Evolutionary conservation across 768 basidiomycete species (phyloP), one percentile per base, ranked within the genome.

Genomic region (Galerina sulciceps): DNA sequence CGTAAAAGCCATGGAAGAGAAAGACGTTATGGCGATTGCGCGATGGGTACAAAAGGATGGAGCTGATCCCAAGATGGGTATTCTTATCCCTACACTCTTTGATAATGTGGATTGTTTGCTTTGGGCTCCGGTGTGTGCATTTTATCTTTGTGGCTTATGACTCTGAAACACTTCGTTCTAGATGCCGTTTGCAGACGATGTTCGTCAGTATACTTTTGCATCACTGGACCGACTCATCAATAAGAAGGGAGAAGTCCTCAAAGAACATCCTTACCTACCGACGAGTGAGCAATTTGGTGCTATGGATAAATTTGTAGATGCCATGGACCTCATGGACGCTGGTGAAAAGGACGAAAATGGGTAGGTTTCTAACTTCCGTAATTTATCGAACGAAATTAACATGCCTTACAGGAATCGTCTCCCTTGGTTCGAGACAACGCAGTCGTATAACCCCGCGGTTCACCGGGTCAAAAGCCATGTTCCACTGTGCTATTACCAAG

Each of bases 121-220:
- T 46, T 97, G 90, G 92, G 85, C 85, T 18, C 89, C 89, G 77
- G 95, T 93, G 66, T 44, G 78, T 68, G 31, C 44, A 18, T 6
- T 34, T 35, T 6, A 13, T 43, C 15, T 42, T 42, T 35, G 10
- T 14, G 9, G 11, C 37, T 11, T 14, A n/a, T 18, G 18, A 17
- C 3, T 10, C 10, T 44, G 15, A 57, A 31, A 41, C n/a, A 34
- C 53, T 31, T 45, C 42, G 18, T 48, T 55, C 9, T 20, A 96
- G 94, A 85, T 98, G 83, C 96, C 96, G 0, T 98, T 97, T 68
- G 94, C 94, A 2, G 96, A 99, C 69, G 96, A 99, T 65, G 80
- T 94, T 52, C 86, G 94, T 57, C 90, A 87, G 62, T 94, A 93
- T 72, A 86, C 85, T 10, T 98, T 99, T 70, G 85, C 90, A 0